Conservation (phyloP, 495 filamentous ascomycete species). For the Penicillium psychrofluorescens region DNA sequence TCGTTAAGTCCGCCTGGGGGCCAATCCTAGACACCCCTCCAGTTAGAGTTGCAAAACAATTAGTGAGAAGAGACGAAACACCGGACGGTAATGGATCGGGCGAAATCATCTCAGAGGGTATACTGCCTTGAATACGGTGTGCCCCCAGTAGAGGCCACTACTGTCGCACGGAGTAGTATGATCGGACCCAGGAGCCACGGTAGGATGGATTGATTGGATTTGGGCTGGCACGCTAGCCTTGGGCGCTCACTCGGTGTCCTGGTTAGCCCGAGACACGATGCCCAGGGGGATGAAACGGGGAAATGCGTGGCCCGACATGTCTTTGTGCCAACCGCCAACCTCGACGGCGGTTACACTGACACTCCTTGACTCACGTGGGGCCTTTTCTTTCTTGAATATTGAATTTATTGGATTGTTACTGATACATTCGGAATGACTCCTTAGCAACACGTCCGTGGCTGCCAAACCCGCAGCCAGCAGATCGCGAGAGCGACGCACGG, state of each 20-base stretch:
- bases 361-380: too few relatives aligned
- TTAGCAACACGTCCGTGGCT: too few relatives aligned
- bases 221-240: constrained; percentile 5
- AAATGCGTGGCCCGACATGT: constrained; percentile 1
- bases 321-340: neutral
- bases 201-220: constrained; percentile 2
- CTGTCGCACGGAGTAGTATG: neutral
- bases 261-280: constrained; percentile 11
- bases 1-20: too few relatives aligned
- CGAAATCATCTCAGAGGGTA: constrained; percentile 3
- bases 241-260: constrained; percentile 8
- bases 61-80: neutral
- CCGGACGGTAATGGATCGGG: constrained; percentile 2
- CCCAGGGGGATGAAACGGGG: constrained; percentile 5
- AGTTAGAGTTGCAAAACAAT: too few relatives aligned
- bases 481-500: too few relatives aligned
- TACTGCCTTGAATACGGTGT: too few relatives aligned
- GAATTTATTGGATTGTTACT: neutral
- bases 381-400: neutral
- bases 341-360: neutral
- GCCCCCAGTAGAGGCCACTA: too few relatives aligned
- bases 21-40: too few relatives aligned
- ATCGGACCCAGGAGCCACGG: constrained; percentile 3
- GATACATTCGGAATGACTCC: neutral
- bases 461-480: too few relatives aligned